Conservation (phyloP, 192 early-diverging fungal species). For the Coemansia sp. region DNA sequence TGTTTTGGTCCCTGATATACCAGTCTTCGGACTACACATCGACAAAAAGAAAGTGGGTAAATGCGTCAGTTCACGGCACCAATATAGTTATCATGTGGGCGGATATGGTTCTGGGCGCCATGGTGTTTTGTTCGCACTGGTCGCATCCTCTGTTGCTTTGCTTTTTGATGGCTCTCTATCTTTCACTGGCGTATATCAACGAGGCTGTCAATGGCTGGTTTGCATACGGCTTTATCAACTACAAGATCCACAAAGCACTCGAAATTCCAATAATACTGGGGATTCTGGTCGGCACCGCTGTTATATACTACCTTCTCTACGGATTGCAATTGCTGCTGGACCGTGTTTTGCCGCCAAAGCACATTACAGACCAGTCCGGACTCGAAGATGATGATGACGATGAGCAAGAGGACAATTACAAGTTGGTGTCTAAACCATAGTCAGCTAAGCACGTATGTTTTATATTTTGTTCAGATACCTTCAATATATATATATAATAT, state of each 20-base stretch:
- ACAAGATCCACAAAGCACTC: slow-evolving; percentile 18
- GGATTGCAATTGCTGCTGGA: slow-evolving; percentile 29
- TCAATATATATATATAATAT: not conserved
- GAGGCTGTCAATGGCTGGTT: slow-evolving; percentile 41
- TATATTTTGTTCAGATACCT: not conserved
- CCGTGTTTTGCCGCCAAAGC: slow-evolving; percentile 19
- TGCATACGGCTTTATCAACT: slow-evolving; percentile 43
- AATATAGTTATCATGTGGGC: slow-evolving; percentile 25
- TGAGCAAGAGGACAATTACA: not conserved
- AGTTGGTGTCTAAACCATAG: not conserved
- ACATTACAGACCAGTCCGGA: not conserved
- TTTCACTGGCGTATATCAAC: slow-evolving; percentile 39
- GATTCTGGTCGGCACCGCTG: slow-evolving; percentile 19
- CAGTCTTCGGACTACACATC: slow-evolving; percentile 8
- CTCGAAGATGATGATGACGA: not conserved
- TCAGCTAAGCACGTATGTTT: not conserved
- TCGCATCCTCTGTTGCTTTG: slow-evolving; percentile 25
- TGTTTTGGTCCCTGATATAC: slow-evolving; percentile 47
- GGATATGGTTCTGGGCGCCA: slow-evolving; percentile 27
- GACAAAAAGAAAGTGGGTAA: slow-evolving; percentile 22
- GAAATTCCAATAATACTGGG: slow-evolving; percentile 19
- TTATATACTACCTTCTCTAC: slow-evolving; percentile 33
- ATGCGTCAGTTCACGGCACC: slow-evolving; percentile 36
- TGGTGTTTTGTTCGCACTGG: slow-evolving; percentile 44
- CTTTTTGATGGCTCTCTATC: slow-evolving; percentile 22